phyloP scores from a whole-genome alignment of 2,329 filamentous ascomycete genomes.

The Myrmaecium sp. region DNA sequence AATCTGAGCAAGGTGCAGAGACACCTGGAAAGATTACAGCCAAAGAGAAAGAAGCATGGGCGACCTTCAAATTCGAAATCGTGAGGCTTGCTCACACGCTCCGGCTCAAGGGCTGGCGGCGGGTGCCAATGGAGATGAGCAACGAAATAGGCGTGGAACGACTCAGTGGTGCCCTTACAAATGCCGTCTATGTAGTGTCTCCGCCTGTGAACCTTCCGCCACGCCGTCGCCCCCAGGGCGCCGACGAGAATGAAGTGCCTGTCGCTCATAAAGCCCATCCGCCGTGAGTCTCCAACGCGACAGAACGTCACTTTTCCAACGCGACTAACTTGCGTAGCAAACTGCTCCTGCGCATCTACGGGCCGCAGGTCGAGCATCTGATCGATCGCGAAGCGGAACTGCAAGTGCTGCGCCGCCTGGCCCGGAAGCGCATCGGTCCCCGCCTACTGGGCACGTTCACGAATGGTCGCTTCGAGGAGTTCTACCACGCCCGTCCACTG shows the following conservation, averaged over 20 bases:
- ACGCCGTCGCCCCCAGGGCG: constrained; percentile 16
- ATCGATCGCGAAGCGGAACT: constrained; percentile 89
- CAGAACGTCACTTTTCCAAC: constrained; percentile 6
- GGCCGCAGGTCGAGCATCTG: constrained; percentile 84
- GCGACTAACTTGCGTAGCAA: constrained; percentile 33
- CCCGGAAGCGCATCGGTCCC: constrained; percentile 84
- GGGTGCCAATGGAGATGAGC: constrained; percentile 55
- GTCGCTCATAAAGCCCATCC: constrained; percentile 30
- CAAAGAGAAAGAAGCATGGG: constrained; percentile 64
- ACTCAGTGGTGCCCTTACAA: constrained; percentile 82
- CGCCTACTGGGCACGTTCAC: constrained; percentile 78
- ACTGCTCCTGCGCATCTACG: constrained; percentile 79
- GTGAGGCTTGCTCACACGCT: constrained; percentile 78
- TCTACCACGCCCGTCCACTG: constrained; percentile 68
- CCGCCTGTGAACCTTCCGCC: constrained; percentile 49
- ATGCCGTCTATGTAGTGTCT: constrained; percentile 87
- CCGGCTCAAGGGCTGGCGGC: constrained; percentile 78
- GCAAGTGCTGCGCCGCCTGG: constrained; percentile 67
- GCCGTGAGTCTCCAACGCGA: constrained; percentile 26
- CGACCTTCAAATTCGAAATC: constrained; percentile 82
- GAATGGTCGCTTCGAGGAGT: constrained; percentile 94
- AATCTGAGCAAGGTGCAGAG: constrained; percentile 23
- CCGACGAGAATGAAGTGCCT: constrained; percentile 22
- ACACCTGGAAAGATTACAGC: constrained; percentile 28
- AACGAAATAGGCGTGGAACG: constrained; percentile 54